Evolutionary conservation across 306 rosid species (phyloP).

Genomic region (Abrus pulchellus): DNA sequence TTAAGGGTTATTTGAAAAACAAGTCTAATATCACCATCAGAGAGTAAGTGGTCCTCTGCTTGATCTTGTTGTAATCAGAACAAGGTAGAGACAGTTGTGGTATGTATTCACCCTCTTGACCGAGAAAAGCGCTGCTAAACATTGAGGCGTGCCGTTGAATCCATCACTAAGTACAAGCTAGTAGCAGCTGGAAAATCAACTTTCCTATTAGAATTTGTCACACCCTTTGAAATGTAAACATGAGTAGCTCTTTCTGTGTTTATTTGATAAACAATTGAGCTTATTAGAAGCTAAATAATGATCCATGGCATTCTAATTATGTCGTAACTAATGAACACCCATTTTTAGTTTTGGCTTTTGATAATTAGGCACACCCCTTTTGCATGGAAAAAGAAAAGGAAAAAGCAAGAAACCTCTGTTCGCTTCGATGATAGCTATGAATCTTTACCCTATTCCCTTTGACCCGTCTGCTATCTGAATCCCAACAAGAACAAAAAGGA

Average conservation of each 20-base stretch:
- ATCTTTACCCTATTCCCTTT: conserved; percentile 52
- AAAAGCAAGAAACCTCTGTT: conserved; percentile 46
- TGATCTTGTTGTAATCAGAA: conserved; percentile 7
- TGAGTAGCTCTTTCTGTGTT: background rate
- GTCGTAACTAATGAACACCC: conserved; percentile 14
- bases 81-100: conserved; percentile 55
- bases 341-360: conserved; percentile 31
- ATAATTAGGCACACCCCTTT: conserved; percentile 37
- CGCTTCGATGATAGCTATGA: conserved; percentile 49
- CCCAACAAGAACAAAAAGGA: conserved; percentile 46
- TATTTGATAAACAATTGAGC: conserved; percentile 15
- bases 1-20: conserved; percentile 14
- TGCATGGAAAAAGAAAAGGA: conserved; percentile 42
- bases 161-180: conserved; percentile 51
- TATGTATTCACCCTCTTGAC: conserved; percentile 41
- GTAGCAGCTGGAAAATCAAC: conserved; percentile 48
- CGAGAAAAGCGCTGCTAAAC: conserved; percentile 55
- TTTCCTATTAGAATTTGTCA: conserved; percentile 24
- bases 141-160: conserved; percentile 41
- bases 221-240: conserved; percentile 20
- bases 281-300: conserved; percentile 18
- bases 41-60: conserved; percentile 48
- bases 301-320: conserved; percentile 36
- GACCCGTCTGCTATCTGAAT: conserved; percentile 46
- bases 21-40: conserved; percentile 12